Base-by-base conservation (phyloP, 176 grass and related monocot genomes). In the Rhipidocladum racemiflorum region DNA sequence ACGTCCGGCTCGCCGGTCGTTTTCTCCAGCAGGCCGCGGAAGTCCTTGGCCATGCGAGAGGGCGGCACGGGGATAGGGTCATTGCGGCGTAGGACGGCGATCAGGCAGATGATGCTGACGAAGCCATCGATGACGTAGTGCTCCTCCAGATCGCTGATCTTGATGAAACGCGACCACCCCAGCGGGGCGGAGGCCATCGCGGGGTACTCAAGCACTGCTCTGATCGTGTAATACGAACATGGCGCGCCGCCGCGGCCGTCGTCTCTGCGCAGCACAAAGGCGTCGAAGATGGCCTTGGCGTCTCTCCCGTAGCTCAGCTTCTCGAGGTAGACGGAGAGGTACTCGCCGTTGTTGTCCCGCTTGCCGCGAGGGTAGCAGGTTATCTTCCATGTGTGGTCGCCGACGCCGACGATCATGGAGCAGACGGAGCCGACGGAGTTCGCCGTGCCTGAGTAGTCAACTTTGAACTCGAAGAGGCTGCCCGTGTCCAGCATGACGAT, bases 371-470 rank as follows among this genome's bases (percentile, higher is more conserved):
- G 76, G 55, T 23, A 60, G 62, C 32, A 88, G 3, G 34, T 17
- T 5, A 82, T 12, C 69, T 15, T 77, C 85, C 85, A 91, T 1
- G 43, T 70, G 44, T 87, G 67, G 2, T 81, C 81, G 2, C 69
- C 85, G 1, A 43, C 76, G 3, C 75, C 84, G 76, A 91, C 25
- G 66, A 69, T 7, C 0, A 61, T 66, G 1, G 44, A 88, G 8
- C 21, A 36, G 39, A 87, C 9, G 49, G 65, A 20, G 51, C 51
- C 51, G 51, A 54, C 51, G 51, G 21, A n/a, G 51, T 54, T n/a
- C 51, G 51, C 20, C 51, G 51, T 20, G 2, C 20, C 20, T n/a
- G 51, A 54, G 51, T 77, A 72, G 77, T 89, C 74, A 28, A 76
- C 38, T 76, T 18, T 75, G 46, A 85, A 74, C 32, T 38, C 20